Base-by-base conservation (phyloP, 371 early-diverging fungal genomes). In the Syncephalastrum racemosum region DNA sequence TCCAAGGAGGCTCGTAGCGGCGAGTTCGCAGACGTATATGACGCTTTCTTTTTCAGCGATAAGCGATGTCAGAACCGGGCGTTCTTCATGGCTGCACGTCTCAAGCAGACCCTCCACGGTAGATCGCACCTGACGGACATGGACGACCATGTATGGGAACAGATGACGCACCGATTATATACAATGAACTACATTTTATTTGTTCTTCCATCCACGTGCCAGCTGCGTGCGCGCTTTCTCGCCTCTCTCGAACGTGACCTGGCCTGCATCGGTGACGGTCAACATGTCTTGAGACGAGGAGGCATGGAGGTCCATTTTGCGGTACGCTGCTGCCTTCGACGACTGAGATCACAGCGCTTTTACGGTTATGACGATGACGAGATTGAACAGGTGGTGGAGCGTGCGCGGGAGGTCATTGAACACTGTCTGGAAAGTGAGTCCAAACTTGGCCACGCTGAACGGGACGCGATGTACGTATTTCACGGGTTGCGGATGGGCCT, bases 381-480 rank as follows among this genome's bases (percentile, higher is more conserved):
- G 43, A 54, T 58, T 39, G 60, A 62, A 25, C 52, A 55, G 14
- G 20, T 56, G 59, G 69, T 39, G 50, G 75, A 73, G 46, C 63
- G 67, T 16, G 75, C 79, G 12, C 64, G 77, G 43, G 39, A 60
- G 10, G 56, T 68, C 6, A 52, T 81, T 13, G 67, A 71, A 54
- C 72, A 75, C 24, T 77, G 79, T 50, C 46, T 81, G 54, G 73
- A 73, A 55, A 79, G 76, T 43, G 81, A 81, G 44, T 44, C 66
- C 13, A 77, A 73, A 45, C 60, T 79, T 16, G 68, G 70, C 22
- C 68, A 72, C 54, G 53, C 66, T 16, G 81, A 81, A 59, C 64
- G 75, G 25, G 73, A 75, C 54, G 76, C 80, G 18, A 79, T 82
- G 80, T 79, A 80, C 56, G 57, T 73, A 20, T 77, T 75, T 62